These are phyloP conservation scores for Botrytis tulipae DNA, from an alignment of 2,329 filamentous ascomycete genomes.

Conservation along the genomic window DNA sequence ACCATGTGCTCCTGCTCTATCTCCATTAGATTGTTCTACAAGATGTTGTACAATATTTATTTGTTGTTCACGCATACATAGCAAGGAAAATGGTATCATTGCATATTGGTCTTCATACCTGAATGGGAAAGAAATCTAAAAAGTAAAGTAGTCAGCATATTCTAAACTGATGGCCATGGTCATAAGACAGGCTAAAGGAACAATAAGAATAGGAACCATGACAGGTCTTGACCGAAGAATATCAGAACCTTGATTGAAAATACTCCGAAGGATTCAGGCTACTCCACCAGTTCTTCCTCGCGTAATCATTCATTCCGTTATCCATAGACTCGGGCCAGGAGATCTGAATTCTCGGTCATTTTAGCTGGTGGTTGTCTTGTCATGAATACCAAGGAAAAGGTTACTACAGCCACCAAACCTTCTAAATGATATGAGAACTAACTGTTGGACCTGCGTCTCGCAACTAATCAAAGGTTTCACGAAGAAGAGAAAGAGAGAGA, in stretches of 20 bases:
- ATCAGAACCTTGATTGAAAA: conserved; percentile 9
- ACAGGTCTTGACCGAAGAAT: conserved; percentile 1
- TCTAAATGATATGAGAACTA: not conserved
- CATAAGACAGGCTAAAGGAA: not conserved
- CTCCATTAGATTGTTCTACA: not conserved
- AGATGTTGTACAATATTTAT: not conserved
- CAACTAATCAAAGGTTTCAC: not conserved
- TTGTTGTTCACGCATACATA: conserved; percentile 1
- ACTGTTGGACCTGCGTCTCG: not conserved
- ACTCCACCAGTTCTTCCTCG: not conserved
- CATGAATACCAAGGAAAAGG: not conserved
- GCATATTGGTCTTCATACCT: not conserved
- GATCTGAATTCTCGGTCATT: not conserved
- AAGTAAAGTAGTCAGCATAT: not conserved
- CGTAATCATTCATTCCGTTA: not conserved
- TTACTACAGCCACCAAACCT: not conserved
- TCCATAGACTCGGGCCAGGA: not conserved
- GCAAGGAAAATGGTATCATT: not conserved
- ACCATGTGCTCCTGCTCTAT: too few species aligned
- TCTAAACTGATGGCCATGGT: not conserved
- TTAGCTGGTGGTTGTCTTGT: not conserved
- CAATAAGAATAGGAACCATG: not conserved
- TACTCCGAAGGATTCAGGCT: not conserved
- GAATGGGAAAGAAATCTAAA: not conserved
- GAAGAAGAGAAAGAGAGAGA: not conserved